A percentile compares a stretch with the other conserved stretches of the same genome.
Evolutionary conservation across 768 basidiomycete species (phyloP).

Genomic region (Leucocoprinus leucothites): DNA sequence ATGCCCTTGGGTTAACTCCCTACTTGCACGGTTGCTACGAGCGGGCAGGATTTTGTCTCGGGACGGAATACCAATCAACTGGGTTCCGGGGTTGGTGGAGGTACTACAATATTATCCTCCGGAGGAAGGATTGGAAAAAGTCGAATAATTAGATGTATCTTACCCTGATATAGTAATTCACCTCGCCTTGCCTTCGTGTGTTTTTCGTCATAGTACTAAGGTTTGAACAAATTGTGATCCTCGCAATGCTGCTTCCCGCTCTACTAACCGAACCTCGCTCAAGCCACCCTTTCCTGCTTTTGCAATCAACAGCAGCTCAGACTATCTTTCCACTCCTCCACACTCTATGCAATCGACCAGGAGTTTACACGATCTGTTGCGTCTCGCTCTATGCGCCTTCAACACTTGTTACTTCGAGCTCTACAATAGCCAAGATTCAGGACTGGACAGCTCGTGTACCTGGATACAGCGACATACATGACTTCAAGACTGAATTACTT

Average conservation of each 20-base stretch:
- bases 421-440: slow-evolving; percentile 35
- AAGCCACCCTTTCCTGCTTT: slow-evolving; percentile 43
- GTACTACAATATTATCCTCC: slow-evolving; percentile 26
- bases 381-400: slow-evolving; percentile 57
- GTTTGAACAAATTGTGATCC: neutral
- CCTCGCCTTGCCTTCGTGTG: too few relatives aligned
- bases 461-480: slow-evolving; percentile 39
- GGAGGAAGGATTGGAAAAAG: slow-evolving; percentile 44
- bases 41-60: slow-evolving; percentile 47
- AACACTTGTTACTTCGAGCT: slow-evolving; percentile 29
- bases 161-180: slow-evolving; percentile 1
- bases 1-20: slow-evolving; percentile 44
- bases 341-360: slow-evolving; percentile 24
- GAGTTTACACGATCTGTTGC: slow-evolving; percentile 12
- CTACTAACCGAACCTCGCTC: slow-evolving; percentile 1
- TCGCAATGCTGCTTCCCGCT: slow-evolving; percentile 14
- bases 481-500: slow-evolving; percentile 32
- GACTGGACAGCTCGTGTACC: slow-evolving; percentile 52
- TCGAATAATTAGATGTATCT: slow-evolving; percentile 15
- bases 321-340: slow-evolving; percentile 55
- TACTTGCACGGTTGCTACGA: slow-evolving; percentile 47
- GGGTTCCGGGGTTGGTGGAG: slow-evolving; percentile 58
- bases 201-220: too few relatives aligned
- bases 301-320: slow-evolving; percentile 61
- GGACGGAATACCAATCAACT: slow-evolving; percentile 39